Evolutionary conservation across 2,329 filamentous ascomycete species (phyloP), one percentile per base, ranked within the genome.

Genomic region (Trichoderma afroharzianum): DNA sequence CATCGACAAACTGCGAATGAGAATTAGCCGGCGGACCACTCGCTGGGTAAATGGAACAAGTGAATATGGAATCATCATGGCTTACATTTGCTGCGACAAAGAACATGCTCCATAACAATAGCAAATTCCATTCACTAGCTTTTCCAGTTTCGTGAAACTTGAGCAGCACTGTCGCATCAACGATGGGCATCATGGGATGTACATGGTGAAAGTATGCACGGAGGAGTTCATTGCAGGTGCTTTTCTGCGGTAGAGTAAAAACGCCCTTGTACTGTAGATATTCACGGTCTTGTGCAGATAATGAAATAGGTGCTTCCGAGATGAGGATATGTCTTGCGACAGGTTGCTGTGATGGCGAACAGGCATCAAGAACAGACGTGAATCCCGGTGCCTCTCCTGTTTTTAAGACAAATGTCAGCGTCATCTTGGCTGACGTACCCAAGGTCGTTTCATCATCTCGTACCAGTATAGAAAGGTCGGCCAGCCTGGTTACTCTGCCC

Each of bases 131-230:
- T 24, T 43, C 57, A n/a, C 39, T 50, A 5, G 67, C 36, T 18
- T 59, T 47, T 15, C 57, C 39, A 1, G 28, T 63, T 26, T 63
- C 36, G 24, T 62, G 57, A 2, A 50, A 58, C 6, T 61, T 69
- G 18, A 69, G 67, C 2, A 69, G 11, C 15, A 69, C 53, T 4
- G 67, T 33, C 6, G 67, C 57, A 69, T 69, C 67, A 33, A 69
- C 67, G 15, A 69, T 32, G 1, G 67, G 67, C 67, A 69, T 50
- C 32, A 62, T 30, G 9, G 57, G 57, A 30, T 69, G 67, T 7
- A 69, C 57, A 63, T 69, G 67, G 47, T 69, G 67, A 12, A 69
- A 69, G n/a, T 69, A 69, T 8, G 64, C 64, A 11, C 47, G 47
- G 3, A 68, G 50, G 4, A 68, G 64, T 14, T 55, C 64, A 28